Percentiles rank a stretch among this genome's conserved stretches.
Conservation (phyloP, 164 flowering plant species). For the Buxus sempervirens region DNA sequence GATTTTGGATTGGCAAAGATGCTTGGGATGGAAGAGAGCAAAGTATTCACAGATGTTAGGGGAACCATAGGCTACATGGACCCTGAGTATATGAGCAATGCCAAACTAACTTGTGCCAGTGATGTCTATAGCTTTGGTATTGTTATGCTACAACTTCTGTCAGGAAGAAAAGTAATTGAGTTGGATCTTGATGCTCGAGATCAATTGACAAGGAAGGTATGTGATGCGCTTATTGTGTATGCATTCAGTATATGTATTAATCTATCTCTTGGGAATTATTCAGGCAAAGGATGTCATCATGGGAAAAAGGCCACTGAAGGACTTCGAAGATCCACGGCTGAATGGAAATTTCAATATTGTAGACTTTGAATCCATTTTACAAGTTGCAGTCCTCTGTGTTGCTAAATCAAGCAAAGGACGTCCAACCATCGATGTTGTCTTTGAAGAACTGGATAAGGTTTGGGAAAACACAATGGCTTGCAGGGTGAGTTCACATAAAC, state of each 20-base stretch:
- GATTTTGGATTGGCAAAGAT: conserved; percentile 81
- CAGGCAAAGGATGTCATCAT: conserved; percentile 70
- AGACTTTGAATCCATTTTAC: conserved; percentile 52
- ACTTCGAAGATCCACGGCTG: conserved; percentile 58
- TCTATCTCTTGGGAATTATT: background rate
- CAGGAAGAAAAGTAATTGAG: conserved; percentile 66
- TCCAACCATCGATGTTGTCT: conserved; percentile 46
- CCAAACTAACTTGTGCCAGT: conserved; percentile 70
- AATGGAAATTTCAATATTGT: conserved; percentile 34
- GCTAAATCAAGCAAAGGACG: conserved; percentile 71
- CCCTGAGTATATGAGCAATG: conserved; percentile 76
- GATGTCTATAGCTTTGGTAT: conserved; percentile 74
- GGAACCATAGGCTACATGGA: conserved; percentile 88
- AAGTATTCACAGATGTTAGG: conserved; percentile 71
- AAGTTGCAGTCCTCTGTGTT: conserved; percentile 64
- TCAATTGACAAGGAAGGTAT: conserved; percentile 56
- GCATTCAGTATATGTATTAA: background rate
- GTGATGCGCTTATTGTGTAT: background rate
- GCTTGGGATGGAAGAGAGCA: conserved; percentile 68
- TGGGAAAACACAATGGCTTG: conserved; percentile 38
- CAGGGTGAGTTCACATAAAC: conserved; percentile 21
- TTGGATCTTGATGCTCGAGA: conserved; percentile 66
- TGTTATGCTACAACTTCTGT: conserved; percentile 57
- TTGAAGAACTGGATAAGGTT: conserved; percentile 51
- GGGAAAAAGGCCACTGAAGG: conserved; percentile 43